Percentiles rank a stretch among this genome's conserved stretches.
phyloP scores from a whole-genome alignment of 2,329 filamentous ascomycete genomes.

The Fusarium pseudograminearum region DNA sequence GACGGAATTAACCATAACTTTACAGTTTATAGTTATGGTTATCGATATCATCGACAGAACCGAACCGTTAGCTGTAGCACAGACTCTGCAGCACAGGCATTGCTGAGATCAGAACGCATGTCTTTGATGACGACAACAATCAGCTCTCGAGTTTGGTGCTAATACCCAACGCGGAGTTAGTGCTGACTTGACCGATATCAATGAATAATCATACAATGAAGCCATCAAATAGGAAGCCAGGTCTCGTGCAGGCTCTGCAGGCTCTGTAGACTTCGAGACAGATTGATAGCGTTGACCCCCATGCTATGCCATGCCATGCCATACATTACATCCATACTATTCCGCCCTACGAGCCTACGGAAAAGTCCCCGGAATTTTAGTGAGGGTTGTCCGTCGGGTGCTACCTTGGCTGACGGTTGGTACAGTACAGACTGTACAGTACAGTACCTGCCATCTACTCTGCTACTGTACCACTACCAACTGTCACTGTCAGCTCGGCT shows the following conservation, averaged over 20 bases:
- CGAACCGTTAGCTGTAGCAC: neutral
- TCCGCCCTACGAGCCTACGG: constrained; percentile 12
- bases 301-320: neutral
- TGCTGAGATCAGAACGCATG: constrained; percentile 8
- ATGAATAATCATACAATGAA: constrained; percentile 25
- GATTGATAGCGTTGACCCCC: constrained; percentile 2
- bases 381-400: neutral
- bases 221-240: constrained; percentile 11
- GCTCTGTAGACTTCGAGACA: neutral
- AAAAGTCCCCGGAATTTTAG: constrained; percentile 24
- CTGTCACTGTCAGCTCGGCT: constrained; percentile 25
- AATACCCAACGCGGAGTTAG: constrained; percentile 26
- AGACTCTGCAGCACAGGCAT: neutral
- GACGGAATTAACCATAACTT: constrained; percentile 14
- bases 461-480: neutral
- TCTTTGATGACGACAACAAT: constrained; percentile 36
- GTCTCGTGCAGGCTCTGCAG: neutral
- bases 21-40: constrained; percentile 25
- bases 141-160: constrained; percentile 6
- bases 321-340: neutral
- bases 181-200: constrained; percentile 29
- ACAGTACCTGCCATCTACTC: neutral
- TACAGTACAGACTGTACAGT: neutral
- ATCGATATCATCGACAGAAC: constrained; percentile 2
- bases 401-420: neutral